phyloP scores from a whole-genome alignment of 164 flowering plant genomes.

The Sedum album region DNA sequence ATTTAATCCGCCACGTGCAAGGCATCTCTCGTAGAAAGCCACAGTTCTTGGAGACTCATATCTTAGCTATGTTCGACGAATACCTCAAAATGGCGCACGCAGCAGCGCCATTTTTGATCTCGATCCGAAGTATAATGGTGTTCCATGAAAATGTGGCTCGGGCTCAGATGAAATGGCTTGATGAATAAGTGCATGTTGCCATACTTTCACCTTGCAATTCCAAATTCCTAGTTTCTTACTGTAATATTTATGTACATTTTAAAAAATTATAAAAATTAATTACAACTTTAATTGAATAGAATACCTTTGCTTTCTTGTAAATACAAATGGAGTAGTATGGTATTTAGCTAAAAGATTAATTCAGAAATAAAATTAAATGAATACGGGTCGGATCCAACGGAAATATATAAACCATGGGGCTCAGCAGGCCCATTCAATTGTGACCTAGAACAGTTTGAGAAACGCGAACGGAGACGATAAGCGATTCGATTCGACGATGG shows the following conservation, averaged over 20 bases:
- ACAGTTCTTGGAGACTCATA: neutral
- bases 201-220: neutral
- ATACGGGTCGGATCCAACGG: neutral
- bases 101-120: neutral
- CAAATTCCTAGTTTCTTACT: too few relatives aligned
- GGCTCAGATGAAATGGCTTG: too few relatives aligned
- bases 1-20: neutral
- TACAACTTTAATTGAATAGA: too few relatives aligned
- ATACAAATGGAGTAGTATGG: too few relatives aligned
- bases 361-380: too few relatives aligned
- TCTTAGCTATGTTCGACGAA: neutral
- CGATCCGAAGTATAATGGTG: neutral
- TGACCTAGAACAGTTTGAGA: neutral
- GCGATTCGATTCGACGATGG: neutral
- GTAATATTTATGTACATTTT: too few relatives aligned
- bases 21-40: neutral
- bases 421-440: neutral
- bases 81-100: neutral
- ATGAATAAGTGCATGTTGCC: neutral
- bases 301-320: too few relatives aligned
- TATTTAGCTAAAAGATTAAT: too few relatives aligned
- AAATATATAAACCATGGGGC: neutral
- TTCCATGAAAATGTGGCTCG: neutral
- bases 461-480: neutral
- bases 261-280: too few relatives aligned